phyloP scores from a whole-genome alignment of 495 filamentous ascomycete species.

The Neurospora sp. region DNA sequence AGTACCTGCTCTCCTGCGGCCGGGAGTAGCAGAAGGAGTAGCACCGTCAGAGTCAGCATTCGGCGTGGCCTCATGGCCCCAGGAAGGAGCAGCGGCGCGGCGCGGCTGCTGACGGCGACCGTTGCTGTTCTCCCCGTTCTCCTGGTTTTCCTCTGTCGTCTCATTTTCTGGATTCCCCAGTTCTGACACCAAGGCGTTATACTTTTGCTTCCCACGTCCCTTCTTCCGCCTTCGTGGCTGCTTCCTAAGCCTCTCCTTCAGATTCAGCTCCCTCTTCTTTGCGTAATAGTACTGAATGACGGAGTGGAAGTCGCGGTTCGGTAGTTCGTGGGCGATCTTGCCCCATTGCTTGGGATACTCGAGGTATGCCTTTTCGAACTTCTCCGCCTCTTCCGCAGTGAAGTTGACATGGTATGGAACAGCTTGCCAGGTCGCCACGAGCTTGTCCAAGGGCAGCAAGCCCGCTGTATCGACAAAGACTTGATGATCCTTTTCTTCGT shows the following conservation, averaged over 20 bases:
- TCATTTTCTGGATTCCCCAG: constrained; percentile 52
- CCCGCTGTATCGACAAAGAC: constrained; percentile 68
- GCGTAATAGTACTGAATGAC: constrained; percentile 95
- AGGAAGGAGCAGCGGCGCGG: constrained; percentile 45
- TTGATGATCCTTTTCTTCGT: constrained; percentile 36
- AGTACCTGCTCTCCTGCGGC: constrained; percentile 40
- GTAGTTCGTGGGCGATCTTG: constrained; percentile 66
- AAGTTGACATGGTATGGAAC: constrained; percentile 75
- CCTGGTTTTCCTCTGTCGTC: constrained; percentile 36
- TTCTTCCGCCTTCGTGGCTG: constrained; percentile 55
- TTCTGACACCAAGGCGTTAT: constrained; percentile 67
- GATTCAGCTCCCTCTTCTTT: constrained; percentile 76
- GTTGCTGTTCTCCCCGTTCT: constrained; percentile 41
- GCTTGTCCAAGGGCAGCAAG: constrained; percentile 52
- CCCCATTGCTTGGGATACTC: constrained; percentile 86
- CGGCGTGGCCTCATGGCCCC: constrained; percentile 34
- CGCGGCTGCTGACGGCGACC: constrained; percentile 35
- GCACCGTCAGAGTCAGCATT: constrained; percentile 46
- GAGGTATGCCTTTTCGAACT: constrained; percentile 71
- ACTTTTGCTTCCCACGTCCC: constrained; percentile 52
- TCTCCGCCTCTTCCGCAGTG: constrained; percentile 62
- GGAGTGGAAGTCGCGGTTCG: constrained; percentile 65
- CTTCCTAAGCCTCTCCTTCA: constrained; percentile 74
- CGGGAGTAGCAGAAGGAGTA: constrained; percentile 37
- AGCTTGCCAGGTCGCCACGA: constrained; percentile 62